Conservation (phyloP, 2,329 filamentous ascomycete species). For the Daldinia eschscholtzii region DNA sequence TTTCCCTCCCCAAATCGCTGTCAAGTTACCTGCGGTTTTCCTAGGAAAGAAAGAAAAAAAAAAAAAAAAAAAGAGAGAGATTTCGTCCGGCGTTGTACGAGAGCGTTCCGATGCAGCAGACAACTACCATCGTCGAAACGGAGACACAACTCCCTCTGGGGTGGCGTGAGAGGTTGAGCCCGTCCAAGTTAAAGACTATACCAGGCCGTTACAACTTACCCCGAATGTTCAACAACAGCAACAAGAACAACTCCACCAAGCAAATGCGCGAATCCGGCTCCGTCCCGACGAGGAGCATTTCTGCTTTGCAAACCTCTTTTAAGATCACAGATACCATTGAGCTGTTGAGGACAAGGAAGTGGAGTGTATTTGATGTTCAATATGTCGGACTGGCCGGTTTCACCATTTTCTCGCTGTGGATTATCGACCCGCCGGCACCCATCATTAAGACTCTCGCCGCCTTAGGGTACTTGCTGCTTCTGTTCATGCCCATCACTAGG, state of each 20-base stretch:
- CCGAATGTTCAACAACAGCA: slow-evolving; percentile 34
- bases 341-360: slow-evolving; percentile 80
- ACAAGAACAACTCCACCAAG: slow-evolving; percentile 26
- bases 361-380: slow-evolving; percentile 86
- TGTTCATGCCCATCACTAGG: slow-evolving; percentile 85
- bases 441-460: slow-evolving; percentile 81
- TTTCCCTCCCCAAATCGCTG: neutral
- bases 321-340: slow-evolving; percentile 82
- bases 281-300: slow-evolving; percentile 57
- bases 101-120: slow-evolving; percentile 41
- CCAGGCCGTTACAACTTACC: slow-evolving; percentile 40
- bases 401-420: slow-evolving; percentile 81
- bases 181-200: slow-evolving; percentile 38
- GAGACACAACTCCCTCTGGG: slow-evolving; percentile 39
- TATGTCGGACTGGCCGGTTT: slow-evolving; percentile 81
- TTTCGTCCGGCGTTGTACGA: slow-evolving; percentile 18
- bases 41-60: slow-evolving; percentile 9
- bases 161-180: slow-evolving; percentile 43
- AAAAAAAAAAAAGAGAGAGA: slow-evolving; percentile 13
- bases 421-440: slow-evolving; percentile 84
- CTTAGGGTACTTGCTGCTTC: slow-evolving; percentile 73
- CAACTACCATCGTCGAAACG: slow-evolving; percentile 40
- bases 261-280: slow-evolving; percentile 18
- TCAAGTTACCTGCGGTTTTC: neutral
- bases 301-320: slow-evolving; percentile 83